Percentiles rank a stretch among this genome's conserved stretches.
Evolutionary conservation across 352 stramenopile genomes (phyloP).

Genomic region (Lagenidium sp.): DNA sequence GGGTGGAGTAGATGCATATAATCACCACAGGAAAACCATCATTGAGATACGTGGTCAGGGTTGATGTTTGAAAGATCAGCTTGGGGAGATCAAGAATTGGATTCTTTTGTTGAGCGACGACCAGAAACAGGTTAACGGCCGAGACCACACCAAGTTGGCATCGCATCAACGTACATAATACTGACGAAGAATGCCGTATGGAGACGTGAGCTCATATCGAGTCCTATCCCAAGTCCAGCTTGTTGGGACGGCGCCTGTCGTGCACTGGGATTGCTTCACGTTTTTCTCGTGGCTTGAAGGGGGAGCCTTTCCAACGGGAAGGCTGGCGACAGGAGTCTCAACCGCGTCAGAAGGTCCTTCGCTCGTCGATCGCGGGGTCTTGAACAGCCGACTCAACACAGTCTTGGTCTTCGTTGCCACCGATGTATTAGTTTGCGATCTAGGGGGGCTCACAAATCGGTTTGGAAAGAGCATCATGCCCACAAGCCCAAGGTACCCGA

Average conservation of each 20-base stretch:
- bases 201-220: conserved; percentile 3
- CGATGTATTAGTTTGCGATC: not conserved
- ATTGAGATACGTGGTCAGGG: conserved; percentile 24
- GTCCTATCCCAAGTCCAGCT: not conserved
- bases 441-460: not conserved
- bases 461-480: conserved; percentile 10
- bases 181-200: conserved; percentile 1
- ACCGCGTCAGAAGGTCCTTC: too few species aligned
- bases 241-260: too few species aligned
- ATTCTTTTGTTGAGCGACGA: conserved; percentile 10
- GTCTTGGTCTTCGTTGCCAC: not conserved
- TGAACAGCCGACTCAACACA: not conserved
- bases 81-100: conserved; percentile 29
- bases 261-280: too few species aligned
- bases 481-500: conserved; percentile 20
- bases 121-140: not conserved
- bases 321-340: too few species aligned
- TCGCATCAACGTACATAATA: conserved; percentile 4
- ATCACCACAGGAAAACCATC: conserved; percentile 28
- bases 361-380: too few species aligned
- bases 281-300: too few species aligned
- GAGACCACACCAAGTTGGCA: not conserved
- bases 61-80: conserved; percentile 30
- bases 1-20: conserved; percentile 23
- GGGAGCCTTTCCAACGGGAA: too few species aligned